Base-by-base conservation (phyloP, 768 basidiomycete genomes). In the Megacollybia marginata region DNA sequence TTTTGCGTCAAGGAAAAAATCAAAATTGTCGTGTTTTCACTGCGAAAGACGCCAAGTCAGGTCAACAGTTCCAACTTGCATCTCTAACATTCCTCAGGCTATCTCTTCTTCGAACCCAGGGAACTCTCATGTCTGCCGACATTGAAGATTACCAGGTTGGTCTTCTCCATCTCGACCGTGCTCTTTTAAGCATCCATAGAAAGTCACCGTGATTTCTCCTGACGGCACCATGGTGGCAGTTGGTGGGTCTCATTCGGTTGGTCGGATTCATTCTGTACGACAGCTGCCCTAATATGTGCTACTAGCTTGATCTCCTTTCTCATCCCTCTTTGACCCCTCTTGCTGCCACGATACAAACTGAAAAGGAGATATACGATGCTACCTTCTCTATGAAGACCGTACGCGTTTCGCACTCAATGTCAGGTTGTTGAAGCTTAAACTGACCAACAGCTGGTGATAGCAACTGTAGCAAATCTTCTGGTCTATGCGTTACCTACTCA, bases 281-380 rank as follows among this genome's bases (percentile, higher is more conserved):
- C 23, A 28, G 23, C 6, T 28, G 23, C 23, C 23, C 2, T 28
- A 28, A 28, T 28, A 28, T 28, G 23, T 28, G 23, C 23, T 28
- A 28, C 23, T 54, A 55, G 56, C 51, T 54, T 48, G 1, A 48
- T 47, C 33, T 53, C 3, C 40, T 53, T 18, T 52, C 34, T 49
- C 36, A 44, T 48, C 35, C 53, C 86, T 79, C 68, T 92, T 8
- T 74, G 28, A 57, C 61, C 32, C 79, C 75, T 9, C 66, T 69
- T 19, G 75, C 71, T 13, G 62, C 63, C 18, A 61, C 80, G 4
- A 69, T 89, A 40, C 69, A 82, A 42, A 71, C 80, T 13, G 78
- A 79, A 11, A 84, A 83, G 43, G 92, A 96, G 64, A 82, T 98
- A 42, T 95, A 91, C 52, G 93, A 95, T 58, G 82, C 80, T 15